Evolutionary conservation across 169 alveolate species (phyloP).

Genomic region (Cryptosporidium muris): DNA sequence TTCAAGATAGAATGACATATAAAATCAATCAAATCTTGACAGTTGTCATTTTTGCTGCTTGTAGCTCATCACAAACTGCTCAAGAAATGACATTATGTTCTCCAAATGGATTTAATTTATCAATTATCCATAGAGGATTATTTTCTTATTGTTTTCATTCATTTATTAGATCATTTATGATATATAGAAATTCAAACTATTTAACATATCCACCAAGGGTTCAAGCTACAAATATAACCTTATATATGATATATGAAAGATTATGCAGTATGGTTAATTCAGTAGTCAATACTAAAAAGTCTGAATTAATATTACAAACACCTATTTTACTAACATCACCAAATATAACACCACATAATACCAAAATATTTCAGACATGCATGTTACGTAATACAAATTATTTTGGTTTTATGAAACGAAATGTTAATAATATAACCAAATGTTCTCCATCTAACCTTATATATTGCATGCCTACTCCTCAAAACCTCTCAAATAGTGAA

Average conservation of each 20-base stretch:
- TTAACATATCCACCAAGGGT: background rate
- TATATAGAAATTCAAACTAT: background rate
- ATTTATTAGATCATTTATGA: slow-evolving; percentile 6
- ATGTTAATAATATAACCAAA: background rate
- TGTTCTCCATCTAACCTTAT: too few species aligned
- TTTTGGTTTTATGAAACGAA: background rate
- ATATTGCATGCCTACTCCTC: too few species aligned
- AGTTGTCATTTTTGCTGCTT: slow-evolving; percentile 29
- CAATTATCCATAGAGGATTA: slow-evolving; percentile 57
- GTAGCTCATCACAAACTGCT: slow-evolving; percentile 11
- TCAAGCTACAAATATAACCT: background rate
- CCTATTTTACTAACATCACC: slow-evolving; percentile 54
- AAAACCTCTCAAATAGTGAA: too few species aligned
- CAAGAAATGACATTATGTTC: slow-evolving; percentile 51
- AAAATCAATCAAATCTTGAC: background rate
- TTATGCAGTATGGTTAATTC: slow-evolving; percentile 5
- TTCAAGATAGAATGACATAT: background rate
- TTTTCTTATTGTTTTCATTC: slow-evolving; percentile 52
- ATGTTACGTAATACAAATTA: background rate
- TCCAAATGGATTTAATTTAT: slow-evolving; percentile 38
- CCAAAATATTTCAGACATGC: background rate
- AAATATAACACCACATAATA: background rate
- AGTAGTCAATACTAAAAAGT: background rate
- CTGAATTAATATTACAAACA: slow-evolving; percentile 3
- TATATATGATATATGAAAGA: slow-evolving; percentile 2